A percentile compares a stretch with the other conserved stretches of the same genome.
These are phyloP conservation scores for Kodamaea plutei DNA, from an alignment of 1,139 yeast genomes.

Conservation along the genomic window DNA sequence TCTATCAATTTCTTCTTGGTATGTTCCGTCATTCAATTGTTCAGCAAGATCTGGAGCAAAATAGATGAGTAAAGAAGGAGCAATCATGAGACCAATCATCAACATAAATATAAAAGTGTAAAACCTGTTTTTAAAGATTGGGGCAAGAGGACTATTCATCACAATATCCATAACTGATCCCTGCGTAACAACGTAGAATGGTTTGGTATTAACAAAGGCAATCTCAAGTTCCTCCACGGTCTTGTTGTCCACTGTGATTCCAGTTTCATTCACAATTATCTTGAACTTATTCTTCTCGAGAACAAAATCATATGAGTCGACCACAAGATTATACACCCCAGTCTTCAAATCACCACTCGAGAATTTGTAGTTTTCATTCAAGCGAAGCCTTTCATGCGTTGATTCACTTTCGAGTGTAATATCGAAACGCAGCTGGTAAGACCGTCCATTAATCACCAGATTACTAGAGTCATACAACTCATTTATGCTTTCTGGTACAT, in stretches of 20 bases:
- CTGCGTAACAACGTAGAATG: conserved; percentile 34
- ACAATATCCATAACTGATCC: conserved; percentile 33
- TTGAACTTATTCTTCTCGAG: conserved; percentile 25
- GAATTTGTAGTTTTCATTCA: conserved; percentile 27
- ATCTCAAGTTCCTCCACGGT: conserved; percentile 18
- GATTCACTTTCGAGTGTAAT: conserved; percentile 22
- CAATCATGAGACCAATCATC: conserved; percentile 28
- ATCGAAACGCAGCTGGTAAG: conserved; percentile 33
- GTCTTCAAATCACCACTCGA: conserved; percentile 19
- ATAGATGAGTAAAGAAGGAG: conserved; percentile 30
- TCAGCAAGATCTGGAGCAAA: conserved; percentile 39
- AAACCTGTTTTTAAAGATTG: conserved; percentile 34
- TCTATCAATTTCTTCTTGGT: conserved; percentile 7
- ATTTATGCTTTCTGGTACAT: conserved; percentile 22
- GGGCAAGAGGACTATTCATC: conserved; percentile 41
- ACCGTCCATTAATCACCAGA: conserved; percentile 32
- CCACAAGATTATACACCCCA: conserved; percentile 34
- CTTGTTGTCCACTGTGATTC: conserved; percentile 3
- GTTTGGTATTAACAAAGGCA: conserved; percentile 20
- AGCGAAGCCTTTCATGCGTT: conserved; percentile 13
- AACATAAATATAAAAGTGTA: conserved; percentile 33
- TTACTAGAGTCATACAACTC: conserved; percentile 19
- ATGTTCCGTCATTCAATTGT: conserved; percentile 22
- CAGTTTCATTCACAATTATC: conserved; percentile 18
- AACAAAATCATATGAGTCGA: conserved; percentile 37